Base-by-base conservation (phyloP, 2,329 filamentous ascomycete genomes). In the Neonectria punicea region DNA sequence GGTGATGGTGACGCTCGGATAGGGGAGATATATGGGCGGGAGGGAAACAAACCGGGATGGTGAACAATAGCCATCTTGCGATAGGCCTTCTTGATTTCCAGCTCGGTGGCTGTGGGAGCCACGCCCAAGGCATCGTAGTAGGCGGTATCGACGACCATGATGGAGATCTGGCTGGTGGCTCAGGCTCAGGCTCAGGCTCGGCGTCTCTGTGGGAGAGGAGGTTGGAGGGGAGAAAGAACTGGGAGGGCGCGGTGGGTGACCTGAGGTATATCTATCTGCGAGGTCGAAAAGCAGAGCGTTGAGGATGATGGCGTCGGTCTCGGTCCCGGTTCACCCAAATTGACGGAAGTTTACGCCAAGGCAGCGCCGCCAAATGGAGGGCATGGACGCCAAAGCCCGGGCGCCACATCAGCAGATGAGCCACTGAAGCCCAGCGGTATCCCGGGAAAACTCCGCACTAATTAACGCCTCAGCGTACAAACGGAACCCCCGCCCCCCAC, bases 1-100 rank as follows among this genome's bases (percentile, higher is more conserved):
- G 25, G 5, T 25, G 25, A 6, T 25, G 25, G 5, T 25, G 3
- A 20, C 4, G 30, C 9, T 16, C n/a, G 18, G 11, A 34, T 4
- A 34, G 10, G 9, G 20, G 61, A 55, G 34, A 46, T 4, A 30
- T 49, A 25, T 25, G 22, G 22, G 25, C 14, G 57, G 60, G 18
- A 30, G 22, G 46, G 50, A 56, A 46, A 73, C 83, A 73, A 83
- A 93, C 92, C 92, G 69, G 93, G 93, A 80, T 98, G 95, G 75
- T 97, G 93, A 72, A 94, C 89, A 80, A 98, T 98, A 73, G 96
- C 96, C 72, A 96, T 87, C 83, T 95, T 98, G 78, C 94, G 90
- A 82, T 98, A 98, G 30, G 94, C 94, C 84, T 97, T 97, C 81
- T 98, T 98, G 82, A 98, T 98, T 79, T 98, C 94, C 55, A 97